Evolutionary conservation across 2,329 filamentous ascomycete genomes (phyloP).

Genomic region (Chaetomium globosum): DNA sequence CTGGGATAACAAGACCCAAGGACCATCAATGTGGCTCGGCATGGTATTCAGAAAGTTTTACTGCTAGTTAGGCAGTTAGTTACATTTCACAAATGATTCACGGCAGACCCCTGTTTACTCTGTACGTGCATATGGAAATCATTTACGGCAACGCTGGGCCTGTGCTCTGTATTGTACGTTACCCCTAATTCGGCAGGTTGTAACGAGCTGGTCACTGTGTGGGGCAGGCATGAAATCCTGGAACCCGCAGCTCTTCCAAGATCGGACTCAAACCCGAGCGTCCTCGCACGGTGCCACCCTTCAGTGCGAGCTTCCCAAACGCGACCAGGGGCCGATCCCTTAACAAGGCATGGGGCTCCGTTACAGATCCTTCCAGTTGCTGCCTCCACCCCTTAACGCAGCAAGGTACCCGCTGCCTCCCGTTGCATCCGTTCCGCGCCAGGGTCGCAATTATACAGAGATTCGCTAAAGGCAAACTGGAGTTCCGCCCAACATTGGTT

Average conservation of each 20-base stretch:
- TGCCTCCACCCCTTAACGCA: slow-evolving; percentile 10
- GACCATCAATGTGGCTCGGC: background rate
- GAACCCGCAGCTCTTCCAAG: background rate
- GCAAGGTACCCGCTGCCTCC: slow-evolving; percentile 16
- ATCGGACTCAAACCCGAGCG: slow-evolving; percentile 1
- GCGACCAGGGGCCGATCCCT: background rate
- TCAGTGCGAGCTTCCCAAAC: background rate
- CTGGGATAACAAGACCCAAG: no score
- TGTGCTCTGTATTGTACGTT: background rate
- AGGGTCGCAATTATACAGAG: slow-evolving; percentile 3
- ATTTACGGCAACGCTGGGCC: background rate
- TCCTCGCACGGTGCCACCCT: slow-evolving; percentile 16
- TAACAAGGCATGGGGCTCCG: slow-evolving; percentile 15
- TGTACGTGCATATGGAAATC: background rate
- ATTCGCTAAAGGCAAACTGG: background rate
- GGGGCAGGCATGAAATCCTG: background rate
- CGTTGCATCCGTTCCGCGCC: slow-evolving; percentile 21
- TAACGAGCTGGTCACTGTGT: background rate
- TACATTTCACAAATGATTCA: background rate
- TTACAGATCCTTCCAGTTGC: background rate
- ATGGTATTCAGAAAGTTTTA: background rate
- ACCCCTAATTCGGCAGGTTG: background rate
- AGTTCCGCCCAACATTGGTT: background rate
- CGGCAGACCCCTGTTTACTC: background rate
- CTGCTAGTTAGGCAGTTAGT: no score